Evolutionary conservation across 2,329 filamentous ascomycete genomes (phyloP).

Genomic region (Ceratocystis diversiconidia): DNA sequence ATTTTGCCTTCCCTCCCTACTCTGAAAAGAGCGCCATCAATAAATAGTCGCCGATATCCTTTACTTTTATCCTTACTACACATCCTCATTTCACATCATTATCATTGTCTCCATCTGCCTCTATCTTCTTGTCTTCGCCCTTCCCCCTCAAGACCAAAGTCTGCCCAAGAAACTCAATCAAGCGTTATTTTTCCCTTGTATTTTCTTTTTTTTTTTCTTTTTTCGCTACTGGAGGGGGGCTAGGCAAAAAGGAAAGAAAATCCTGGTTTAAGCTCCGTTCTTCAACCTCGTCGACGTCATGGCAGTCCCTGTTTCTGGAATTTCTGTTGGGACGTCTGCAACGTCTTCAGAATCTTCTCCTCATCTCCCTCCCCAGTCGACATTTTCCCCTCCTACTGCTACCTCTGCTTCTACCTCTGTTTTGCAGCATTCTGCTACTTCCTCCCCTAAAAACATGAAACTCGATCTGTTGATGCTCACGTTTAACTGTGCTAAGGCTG

Average conservation of each 20-base stretch:
- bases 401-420: background rate
- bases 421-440: background rate
- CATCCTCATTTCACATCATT: no score
- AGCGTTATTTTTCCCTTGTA: no score
- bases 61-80: no score
- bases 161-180: no score
- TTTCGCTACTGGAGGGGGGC: background rate
- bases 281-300: constrained; percentile 7
- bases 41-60: no score
- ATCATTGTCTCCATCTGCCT: background rate
- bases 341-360: background rate
- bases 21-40: background rate
- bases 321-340: constrained; percentile 2
- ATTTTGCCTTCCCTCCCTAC: background rate
- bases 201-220: constrained; percentile 17
- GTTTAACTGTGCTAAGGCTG: constrained; percentile 71
- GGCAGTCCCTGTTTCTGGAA: background rate
- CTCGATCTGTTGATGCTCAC: constrained; percentile 68
- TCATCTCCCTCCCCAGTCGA: background rate
- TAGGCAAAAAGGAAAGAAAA: background rate
- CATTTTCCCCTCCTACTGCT: background rate
- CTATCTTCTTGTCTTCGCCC: background rate
- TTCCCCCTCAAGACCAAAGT: background rate
- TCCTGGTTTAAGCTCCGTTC: background rate
- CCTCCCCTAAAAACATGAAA: constrained; percentile 15